phyloP scores from a whole-genome alignment of 1,139 yeast species.

The Protomyces macrosporus region DNA sequence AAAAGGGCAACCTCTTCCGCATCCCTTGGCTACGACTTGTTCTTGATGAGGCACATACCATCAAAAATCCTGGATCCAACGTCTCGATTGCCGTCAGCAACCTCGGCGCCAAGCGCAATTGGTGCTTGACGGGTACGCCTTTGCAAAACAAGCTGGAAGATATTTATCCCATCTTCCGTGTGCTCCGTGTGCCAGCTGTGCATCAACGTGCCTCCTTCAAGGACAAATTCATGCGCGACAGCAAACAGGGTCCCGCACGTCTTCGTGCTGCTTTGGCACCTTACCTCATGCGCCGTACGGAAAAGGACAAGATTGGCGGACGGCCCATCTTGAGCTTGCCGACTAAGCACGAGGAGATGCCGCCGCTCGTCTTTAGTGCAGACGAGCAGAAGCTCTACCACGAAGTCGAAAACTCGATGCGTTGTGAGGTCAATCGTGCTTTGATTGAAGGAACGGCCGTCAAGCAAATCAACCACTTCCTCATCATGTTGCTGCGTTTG shows the following conservation, averaged over 20 bases:
- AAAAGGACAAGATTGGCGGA: conserved; percentile 93
- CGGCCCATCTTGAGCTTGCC: conserved; percentile 64
- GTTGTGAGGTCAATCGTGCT: conserved; percentile 72
- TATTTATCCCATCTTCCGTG: conserved; percentile 76
- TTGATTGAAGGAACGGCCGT: conserved; percentile 94
- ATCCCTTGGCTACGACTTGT: conserved; percentile 69
- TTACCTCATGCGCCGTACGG: conserved; percentile 88
- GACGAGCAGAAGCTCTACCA: conserved; percentile 90
- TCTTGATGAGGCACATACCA: conserved; percentile 94
- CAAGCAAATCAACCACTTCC: conserved; percentile 91
- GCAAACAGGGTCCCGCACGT: conserved; percentile 79
- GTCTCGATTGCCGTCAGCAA: conserved; percentile 87
- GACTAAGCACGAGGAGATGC: conserved; percentile 81
- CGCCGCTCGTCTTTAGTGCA: conserved; percentile 80
- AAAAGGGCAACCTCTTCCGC: conserved; percentile 15
- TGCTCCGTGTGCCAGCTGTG: conserved; percentile 13
- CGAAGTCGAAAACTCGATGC: conserved; percentile 77
- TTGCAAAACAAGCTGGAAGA: conserved; percentile 94
- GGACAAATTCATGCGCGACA: conserved; percentile 54
- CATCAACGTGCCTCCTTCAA: conserved; percentile 2
- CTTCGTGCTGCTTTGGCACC: conserved; percentile 67
- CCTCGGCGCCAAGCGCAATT: conserved; percentile 62
- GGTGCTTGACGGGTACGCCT: conserved; percentile 96
- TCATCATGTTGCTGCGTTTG: conserved; percentile 92
- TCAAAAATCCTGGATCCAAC: conserved; percentile 87